Evolutionary conservation across 768 basidiomycete species (phyloP).

Genomic region (Amylocystis lapponica): DNA sequence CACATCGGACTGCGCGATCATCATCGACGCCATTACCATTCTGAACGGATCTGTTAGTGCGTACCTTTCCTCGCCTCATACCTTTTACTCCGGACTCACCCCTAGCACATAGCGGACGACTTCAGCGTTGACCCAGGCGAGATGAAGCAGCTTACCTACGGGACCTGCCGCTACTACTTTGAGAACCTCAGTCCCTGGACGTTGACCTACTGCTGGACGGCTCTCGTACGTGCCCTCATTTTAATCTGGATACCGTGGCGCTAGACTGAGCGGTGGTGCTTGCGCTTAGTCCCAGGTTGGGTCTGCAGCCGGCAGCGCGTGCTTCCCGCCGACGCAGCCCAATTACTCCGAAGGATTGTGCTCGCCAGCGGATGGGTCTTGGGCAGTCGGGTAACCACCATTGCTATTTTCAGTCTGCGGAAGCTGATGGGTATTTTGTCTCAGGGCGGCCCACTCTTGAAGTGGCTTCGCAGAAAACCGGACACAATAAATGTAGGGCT

Average conservation of each 20-base stretch:
- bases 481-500: too few relatives aligned
- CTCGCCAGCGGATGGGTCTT: conserved; percentile 5
- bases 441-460: too few relatives aligned
- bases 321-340: conserved; percentile 16
- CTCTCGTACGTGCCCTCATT: conserved; percentile 6
- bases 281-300: conserved; percentile 7
- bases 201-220: conserved; percentile 17
- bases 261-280: background rate
- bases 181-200: conserved; percentile 15
- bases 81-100: background rate
- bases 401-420: too few relatives aligned
- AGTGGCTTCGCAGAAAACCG: too few relatives aligned
- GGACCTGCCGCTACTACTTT: conserved; percentile 21
- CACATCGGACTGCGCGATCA: conserved; percentile 11
- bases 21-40: conserved; percentile 15
- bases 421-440: too few relatives aligned
- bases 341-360: conserved; percentile 11
- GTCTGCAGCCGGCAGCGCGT: conserved; percentile 11
- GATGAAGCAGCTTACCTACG: conserved; percentile 17
- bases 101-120: conserved; percentile 8
- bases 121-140: conserved; percentile 12
- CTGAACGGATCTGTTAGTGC: conserved; percentile 12
- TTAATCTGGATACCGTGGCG: background rate
- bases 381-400: conserved; percentile 17
- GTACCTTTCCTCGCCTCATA: background rate